Base-by-base conservation (phyloP, 2,329 filamentous ascomycete species). In the Zymoseptoria passerinii region DNA sequence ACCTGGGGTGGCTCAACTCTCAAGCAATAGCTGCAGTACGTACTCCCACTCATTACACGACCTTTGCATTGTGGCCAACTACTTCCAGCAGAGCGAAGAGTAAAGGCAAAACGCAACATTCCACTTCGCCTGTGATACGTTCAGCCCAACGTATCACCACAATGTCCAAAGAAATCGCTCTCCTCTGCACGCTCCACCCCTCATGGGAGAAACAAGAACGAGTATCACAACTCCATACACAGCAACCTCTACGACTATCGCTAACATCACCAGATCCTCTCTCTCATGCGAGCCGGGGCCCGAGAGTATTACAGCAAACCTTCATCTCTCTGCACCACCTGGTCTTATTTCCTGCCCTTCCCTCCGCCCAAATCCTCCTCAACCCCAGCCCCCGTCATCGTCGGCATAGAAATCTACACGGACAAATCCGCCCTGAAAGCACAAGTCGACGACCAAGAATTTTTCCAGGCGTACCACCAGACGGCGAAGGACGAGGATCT, bases 401-500 rank as follows among this genome's bases (percentile, higher is more conserved):
- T 55, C 35, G 68, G 67, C 6, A 52, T 69, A 9, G 68, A 70
- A 28, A 63, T 70, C 23, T 69, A 70, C 52, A 66, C 64, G 0
- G 49, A 59, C 13, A 69, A 67, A 49, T 44, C 58, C 7, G 67
- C 65, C 9, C 60, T 67, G 6, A 60, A 66, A 29, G 44, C 54
- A 20, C 68, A 70, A 56, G 29, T 69, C 27, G 50, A 70, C 9
- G 68, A 70, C 55, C 58, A 62, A 29, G 61, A 60, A 3, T 67
- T 60, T 53, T 70, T 69, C 59, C 68, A 70, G 52, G 23, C 59
- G 1, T 70, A 66, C 44, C 67, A 67, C 40, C 40, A 59, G 3
- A 59, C 56, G 8, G 67, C 61, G 28, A 59, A 58, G 54, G n/a
- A 59, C 28, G 64, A 67, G 50, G 48, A 29, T 1, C 57, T 68